Base-by-base conservation (phyloP, 1,284 basidiomycete genomes). In the Anthracocystis setariae region DNA sequence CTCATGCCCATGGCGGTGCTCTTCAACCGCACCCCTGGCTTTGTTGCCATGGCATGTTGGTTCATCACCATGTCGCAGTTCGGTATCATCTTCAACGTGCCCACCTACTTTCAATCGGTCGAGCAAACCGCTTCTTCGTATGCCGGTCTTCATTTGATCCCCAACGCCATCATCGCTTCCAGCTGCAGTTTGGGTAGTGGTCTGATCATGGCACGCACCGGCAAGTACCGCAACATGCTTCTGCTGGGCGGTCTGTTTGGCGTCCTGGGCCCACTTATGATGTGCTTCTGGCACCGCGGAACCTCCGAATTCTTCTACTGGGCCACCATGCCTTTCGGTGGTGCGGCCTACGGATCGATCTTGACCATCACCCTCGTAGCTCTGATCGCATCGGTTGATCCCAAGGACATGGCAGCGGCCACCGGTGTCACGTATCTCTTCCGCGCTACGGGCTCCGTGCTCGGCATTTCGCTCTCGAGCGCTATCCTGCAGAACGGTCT, bases 51-150 rank as follows among this genome's bases (percentile, higher is more conserved):
- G 33, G 78, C 82, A 9, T 83, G 81, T 77, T 83, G 81, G 79
- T 83, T 84, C 78, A 79, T 83, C 69, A 79, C 75, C 53, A 82
- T 84, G 77, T 64, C 64, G 42, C 83, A 84, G 63, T 84, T 83
- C 49, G 82, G 77, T 20, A 83, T 83, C 68, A 63, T 82, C 55
- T 83, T 81, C 82, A 79, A 79, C 57, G 73, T 82, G 37, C 82
- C 82, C 27, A 73, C 75, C 59, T 84, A 84, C 83, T 84, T 84
- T 58, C 52, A 72, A 20, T 74, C 79, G 27, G 82, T 84, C 43
- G 80, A 84, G 74, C 77, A 82, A 71, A 81, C 78, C 24, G 68
- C 76, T 17, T 76, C 76, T 17, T 74, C 75, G 18, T 76, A 81
- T 35, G 83, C 83, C 7, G 83, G 83, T 61, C 67, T 83, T 23